phyloP scores from a whole-genome alignment of 2,329 filamentous ascomycete species.

The Penicillium sp. region DNA sequence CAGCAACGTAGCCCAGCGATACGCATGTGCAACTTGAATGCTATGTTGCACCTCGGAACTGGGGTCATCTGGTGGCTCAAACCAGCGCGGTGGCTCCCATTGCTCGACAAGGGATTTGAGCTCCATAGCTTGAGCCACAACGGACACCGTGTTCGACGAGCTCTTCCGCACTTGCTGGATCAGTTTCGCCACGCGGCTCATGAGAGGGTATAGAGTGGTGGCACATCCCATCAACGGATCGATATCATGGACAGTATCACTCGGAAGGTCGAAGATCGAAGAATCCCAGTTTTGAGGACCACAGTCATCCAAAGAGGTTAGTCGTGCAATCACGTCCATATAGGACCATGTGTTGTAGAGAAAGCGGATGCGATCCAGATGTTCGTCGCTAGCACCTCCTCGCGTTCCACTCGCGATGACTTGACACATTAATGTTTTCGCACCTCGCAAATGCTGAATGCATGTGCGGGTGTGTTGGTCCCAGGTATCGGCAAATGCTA shows the following conservation, averaged over 20 bases:
- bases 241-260: slow-evolving; percentile 46
- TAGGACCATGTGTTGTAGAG: slow-evolving; percentile 65
- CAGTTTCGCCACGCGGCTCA: slow-evolving; percentile 57
- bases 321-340: slow-evolving; percentile 61
- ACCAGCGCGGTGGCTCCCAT: slow-evolving; percentile 52
- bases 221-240: slow-evolving; percentile 65
- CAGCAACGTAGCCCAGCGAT: slow-evolving; percentile 57
- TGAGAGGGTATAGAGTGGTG: slow-evolving; percentile 58
- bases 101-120: slow-evolving; percentile 53
- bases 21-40: slow-evolving; percentile 59
- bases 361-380: slow-evolving; percentile 53
- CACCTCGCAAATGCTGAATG: slow-evolving; percentile 60
- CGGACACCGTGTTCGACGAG: slow-evolving; percentile 49
- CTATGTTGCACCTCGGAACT: slow-evolving; percentile 55
- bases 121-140: slow-evolving; percentile 55
- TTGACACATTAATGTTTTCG: slow-evolving; percentile 55
- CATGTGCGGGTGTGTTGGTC: slow-evolving; percentile 61
- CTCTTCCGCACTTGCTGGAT: slow-evolving; percentile 54
- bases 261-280: slow-evolving; percentile 35
- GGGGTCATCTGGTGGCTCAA: slow-evolving; percentile 56
- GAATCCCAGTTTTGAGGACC: slow-evolving; percentile 42
- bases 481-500: slow-evolving; percentile 64
- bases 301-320: slow-evolving; percentile 55
- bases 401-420: slow-evolving; percentile 43
- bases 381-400: slow-evolving; percentile 35